Evolutionary conservation across 2,329 filamentous ascomycete genomes (phyloP), one percentile per base, ranked within the genome.

Genomic region (Zasmidium angulare): DNA sequence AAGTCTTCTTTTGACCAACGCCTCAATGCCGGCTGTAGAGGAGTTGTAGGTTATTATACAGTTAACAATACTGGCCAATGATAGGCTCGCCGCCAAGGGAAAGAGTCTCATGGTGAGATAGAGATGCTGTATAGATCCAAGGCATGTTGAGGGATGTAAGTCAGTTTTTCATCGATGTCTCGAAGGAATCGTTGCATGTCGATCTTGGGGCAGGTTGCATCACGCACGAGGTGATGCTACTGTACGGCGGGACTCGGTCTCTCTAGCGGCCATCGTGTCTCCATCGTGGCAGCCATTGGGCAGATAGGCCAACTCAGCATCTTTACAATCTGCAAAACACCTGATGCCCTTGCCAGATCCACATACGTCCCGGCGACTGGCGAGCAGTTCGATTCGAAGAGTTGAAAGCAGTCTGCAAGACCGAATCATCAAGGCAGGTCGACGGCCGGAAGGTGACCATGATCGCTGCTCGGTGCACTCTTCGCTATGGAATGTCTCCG

Each of bases 1-100:
- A 1, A 60, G 12, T 23, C 58, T 29, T 53, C 58, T 53, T 46
- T 49, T 20, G 24, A 60, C 53, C 2, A 60, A 54, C 40, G 58
- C 48, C 26, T 56, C 50, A 22, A 60, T 54, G 17, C 53, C 56
- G 29, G 51, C 48, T 22, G 56, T 59, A 2, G 51, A 55, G 22
- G 26, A 12, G 6, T 23, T 10, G 14, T 10, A 50, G 20, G 49
- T 43, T 10, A 17, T 17, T 7, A 43, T 14, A 43, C 36, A 43
- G 12, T 17, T 43, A 3, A 7, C 36, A 43, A 43, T 43, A 17
- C 12, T 19, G n/a, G 36, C 36, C 4, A 26, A 26, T 3, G 49
- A 21, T 29, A 26, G 23, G 49, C 22, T 19, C 2, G 11, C 17
- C 11, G 23, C 49, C 20, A 29, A 50, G 12, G 22, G 12, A 19